Evolutionary conservation across 805 yeast genomes (phyloP).

Genomic region (Jamesozyma lodderae): DNA sequence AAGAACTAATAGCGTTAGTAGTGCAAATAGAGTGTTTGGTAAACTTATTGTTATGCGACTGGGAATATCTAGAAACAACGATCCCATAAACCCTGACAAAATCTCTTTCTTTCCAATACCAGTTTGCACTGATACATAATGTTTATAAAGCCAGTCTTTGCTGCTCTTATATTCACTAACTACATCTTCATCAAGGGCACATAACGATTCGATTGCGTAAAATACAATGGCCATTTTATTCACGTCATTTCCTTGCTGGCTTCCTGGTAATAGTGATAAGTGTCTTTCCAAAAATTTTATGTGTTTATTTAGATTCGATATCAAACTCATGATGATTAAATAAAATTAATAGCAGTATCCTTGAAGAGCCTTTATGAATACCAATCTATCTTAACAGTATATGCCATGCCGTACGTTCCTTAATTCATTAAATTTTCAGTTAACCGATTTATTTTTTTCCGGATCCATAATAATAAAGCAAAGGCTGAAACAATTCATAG

Average conservation of each 20-base stretch:
- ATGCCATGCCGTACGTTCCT: no score
- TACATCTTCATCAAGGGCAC: slow-evolving; percentile 23
- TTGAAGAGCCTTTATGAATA: no score
- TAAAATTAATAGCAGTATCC: no score
- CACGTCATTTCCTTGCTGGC: slow-evolving; percentile 55
- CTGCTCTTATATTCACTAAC: slow-evolving; percentile 20
- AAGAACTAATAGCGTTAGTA: slow-evolving; percentile 44
- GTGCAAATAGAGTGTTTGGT: slow-evolving; percentile 69
- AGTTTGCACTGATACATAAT: slow-evolving; percentile 27
- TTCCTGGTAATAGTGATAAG: slow-evolving; percentile 44
- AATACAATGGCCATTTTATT: slow-evolving; percentile 62
- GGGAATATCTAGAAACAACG: slow-evolving; percentile 10
- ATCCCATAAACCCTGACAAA: slow-evolving; percentile 25
- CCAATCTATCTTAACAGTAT: no score
- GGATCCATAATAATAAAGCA: no score
- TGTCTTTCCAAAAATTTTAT: slow-evolving; percentile 42
- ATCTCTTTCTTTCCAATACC: slow-evolving; percentile 14
- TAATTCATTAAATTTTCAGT: no score
- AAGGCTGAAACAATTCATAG: no score
- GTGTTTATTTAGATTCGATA: slow-evolving; percentile 19
- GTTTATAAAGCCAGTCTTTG: slow-evolving; percentile 25
- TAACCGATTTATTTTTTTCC: no score
- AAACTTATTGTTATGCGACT: slow-evolving; percentile 40
- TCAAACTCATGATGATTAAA: no score
- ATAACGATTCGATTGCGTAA: slow-evolving; percentile 53